phyloP scores from a whole-genome alignment of 306 rosid species.

The Pyrus betulifolia region DNA sequence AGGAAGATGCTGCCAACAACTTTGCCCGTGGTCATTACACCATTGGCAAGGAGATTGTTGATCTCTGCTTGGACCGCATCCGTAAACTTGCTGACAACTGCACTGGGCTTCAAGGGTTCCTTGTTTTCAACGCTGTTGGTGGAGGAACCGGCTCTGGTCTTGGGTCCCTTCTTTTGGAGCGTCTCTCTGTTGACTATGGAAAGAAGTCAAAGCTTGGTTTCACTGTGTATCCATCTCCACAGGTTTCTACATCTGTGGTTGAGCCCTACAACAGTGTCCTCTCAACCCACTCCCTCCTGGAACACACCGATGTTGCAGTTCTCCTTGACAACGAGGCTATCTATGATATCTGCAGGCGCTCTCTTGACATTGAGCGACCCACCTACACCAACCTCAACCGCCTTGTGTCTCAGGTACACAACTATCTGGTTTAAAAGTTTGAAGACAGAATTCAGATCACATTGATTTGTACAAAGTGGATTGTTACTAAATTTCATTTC shows the following conservation, averaged over 20 bases:
- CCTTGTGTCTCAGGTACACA: constrained; percentile 70
- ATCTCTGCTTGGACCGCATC: constrained; percentile 89
- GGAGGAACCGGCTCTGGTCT: constrained; percentile 97
- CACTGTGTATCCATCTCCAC: constrained; percentile 90
- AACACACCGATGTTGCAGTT: constrained; percentile 89
- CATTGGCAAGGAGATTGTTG: constrained; percentile 93
- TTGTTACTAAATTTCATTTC: not conserved
- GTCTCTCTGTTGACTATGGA: constrained; percentile 83
- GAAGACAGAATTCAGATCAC: not conserved
- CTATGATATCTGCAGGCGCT: constrained; percentile 88
- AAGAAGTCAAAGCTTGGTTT: constrained; percentile 91
- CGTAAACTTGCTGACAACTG: constrained; percentile 91
- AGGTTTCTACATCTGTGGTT: constrained; percentile 91
- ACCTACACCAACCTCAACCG: constrained; percentile 92
- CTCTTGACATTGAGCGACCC: constrained; percentile 89
- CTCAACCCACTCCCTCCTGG: constrained; percentile 86
- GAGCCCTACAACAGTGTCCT: constrained; percentile 98
- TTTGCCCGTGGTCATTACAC: constrained; percentile 96
- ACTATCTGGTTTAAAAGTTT: not conserved
- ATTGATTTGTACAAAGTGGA: not conserved
- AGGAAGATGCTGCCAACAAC: constrained; percentile 97
- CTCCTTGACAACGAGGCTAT: constrained; percentile 89
- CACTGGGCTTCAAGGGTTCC: constrained; percentile 89
- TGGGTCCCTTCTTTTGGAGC: constrained; percentile 82
- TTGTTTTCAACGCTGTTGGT: constrained; percentile 88